These are phyloP conservation scores for Phoma herbarum DNA, from an alignment of 2,329 filamentous ascomycete species.

Conservation along the genomic window DNA sequence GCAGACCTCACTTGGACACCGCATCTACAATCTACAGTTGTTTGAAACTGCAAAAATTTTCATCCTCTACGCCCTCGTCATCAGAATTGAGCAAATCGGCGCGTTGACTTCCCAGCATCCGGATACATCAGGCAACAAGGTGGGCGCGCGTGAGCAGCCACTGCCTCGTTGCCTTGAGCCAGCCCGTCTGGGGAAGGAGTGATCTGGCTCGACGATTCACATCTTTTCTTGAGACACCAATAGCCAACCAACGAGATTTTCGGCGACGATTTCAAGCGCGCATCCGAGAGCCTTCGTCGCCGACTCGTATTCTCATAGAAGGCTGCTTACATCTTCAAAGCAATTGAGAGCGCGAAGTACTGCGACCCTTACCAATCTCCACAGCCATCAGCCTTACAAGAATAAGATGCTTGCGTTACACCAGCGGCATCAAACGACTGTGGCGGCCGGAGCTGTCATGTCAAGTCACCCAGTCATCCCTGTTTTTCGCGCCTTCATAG, in stretches of 20 bases:
- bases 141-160: conserved; percentile 13
- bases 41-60: conserved; percentile 2
- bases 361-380: too few relatives aligned
- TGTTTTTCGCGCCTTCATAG: conserved; percentile 14
- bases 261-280: not conserved
- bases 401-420: not conserved
- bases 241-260: conserved; percentile 5
- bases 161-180: conserved; percentile 23
- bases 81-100: not conserved
- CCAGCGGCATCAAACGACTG: conserved; percentile 1
- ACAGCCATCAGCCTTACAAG: too few relatives aligned
- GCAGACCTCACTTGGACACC: conserved; percentile 4
- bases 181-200: conserved; percentile 10
- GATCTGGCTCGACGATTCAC: conserved; percentile 14
- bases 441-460: not conserved
- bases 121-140: conserved; percentile 9
- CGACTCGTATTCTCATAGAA: not conserved
- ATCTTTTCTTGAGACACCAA: conserved; percentile 12
- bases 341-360: not conserved
- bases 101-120: not conserved
- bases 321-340: too few relatives aligned
- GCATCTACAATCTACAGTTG: not conserved
- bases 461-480: conserved; percentile 18
- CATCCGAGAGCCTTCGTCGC: not conserved
- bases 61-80: conserved; percentile 3